A percentile compares a stretch with the other conserved stretches of the same genome.
phyloP scores from a whole-genome alignment of 495 filamentous ascomycete genomes.

The Talaromyces wortmannii region DNA sequence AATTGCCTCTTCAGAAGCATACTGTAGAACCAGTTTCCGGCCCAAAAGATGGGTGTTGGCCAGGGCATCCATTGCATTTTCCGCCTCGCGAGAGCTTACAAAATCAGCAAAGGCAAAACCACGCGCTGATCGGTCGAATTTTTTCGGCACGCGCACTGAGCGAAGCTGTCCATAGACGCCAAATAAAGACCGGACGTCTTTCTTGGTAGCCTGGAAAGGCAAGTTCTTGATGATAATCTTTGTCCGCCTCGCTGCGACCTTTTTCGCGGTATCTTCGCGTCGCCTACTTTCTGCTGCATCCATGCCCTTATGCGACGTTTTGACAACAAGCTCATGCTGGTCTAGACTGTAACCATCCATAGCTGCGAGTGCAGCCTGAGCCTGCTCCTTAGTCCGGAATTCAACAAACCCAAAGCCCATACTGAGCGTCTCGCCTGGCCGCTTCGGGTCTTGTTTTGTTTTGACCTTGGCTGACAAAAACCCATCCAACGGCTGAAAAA shows the following conservation, averaged over 20 bases:
- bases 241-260: conserved; percentile 61
- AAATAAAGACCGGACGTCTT: conserved; percentile 80
- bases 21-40: conserved; percentile 81
- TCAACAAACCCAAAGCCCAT: conserved; percentile 97
- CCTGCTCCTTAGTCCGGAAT: conserved; percentile 70
- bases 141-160: conserved; percentile 88
- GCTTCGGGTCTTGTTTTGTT: conserved; percentile 81
- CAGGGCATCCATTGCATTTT: conserved; percentile 86
- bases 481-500: conserved; percentile 74
- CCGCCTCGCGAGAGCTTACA: conserved; percentile 81
- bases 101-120: conserved; percentile 98
- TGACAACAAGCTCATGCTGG: conserved; percentile 75
- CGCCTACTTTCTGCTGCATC: conserved; percentile 83
- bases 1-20: conserved; percentile 73
- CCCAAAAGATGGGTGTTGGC: conserved; percentile 92
- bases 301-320: conserved; percentile 72
- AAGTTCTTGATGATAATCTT: conserved; percentile 99
- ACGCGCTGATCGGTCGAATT: conserved; percentile 78
- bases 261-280: conserved; percentile 74
- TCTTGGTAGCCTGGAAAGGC: conserved; percentile 90
- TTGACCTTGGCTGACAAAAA: conserved; percentile 81
- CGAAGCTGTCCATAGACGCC: conserved; percentile 85
- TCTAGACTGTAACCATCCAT: conserved; percentile 88
- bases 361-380: conserved; percentile 65
- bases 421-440: conserved; percentile 72